Percentiles rank a stretch among this genome's conserved stretches.
Evolutionary conservation across 116 monocot species (phyloP).

Genomic region (Papilionanthe hybrid): DNA sequence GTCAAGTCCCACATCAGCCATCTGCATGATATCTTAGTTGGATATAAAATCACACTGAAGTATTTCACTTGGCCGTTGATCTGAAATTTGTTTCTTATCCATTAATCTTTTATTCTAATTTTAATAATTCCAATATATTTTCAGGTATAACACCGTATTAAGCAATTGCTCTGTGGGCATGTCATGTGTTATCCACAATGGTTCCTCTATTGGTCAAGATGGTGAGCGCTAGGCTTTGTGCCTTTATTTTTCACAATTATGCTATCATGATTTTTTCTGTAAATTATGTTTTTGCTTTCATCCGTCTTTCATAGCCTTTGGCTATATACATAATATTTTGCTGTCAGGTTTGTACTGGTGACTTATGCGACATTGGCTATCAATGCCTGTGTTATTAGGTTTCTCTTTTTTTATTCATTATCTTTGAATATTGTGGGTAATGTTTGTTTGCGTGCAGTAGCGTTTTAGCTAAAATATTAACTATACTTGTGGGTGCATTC

Average conservation of each 20-base stretch:
- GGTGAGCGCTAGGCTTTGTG: slow-evolving; percentile 32
- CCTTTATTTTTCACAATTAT: not conserved
- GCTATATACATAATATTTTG: not conserved
- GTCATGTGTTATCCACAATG: slow-evolving; percentile 68
- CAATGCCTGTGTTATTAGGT: not conserved
- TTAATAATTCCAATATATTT: not conserved
- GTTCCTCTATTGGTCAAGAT: slow-evolving; percentile 87
- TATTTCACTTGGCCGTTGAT: not conserved
- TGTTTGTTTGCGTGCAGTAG: not conserved
- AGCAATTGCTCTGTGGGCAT: slow-evolving; percentile 73
- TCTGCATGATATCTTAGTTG: not conserved
- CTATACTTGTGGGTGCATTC: no score
- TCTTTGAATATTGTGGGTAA: not conserved
- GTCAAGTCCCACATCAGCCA: no score
- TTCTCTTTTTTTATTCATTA: not conserved
- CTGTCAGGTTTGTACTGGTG: not conserved
- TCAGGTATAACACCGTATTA: slow-evolving; percentile 66
- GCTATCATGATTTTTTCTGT: not conserved
- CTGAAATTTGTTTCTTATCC: not conserved
- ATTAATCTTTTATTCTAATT: not conserved
- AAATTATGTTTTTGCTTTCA: not conserved
- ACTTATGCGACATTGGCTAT: not conserved
- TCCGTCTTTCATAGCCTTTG: not conserved
- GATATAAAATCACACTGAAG: not conserved
- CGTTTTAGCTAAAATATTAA: no score